Evolutionary conservation across 2,329 filamentous ascomycete species (phyloP).

Genomic region (Nemania serpens): DNA sequence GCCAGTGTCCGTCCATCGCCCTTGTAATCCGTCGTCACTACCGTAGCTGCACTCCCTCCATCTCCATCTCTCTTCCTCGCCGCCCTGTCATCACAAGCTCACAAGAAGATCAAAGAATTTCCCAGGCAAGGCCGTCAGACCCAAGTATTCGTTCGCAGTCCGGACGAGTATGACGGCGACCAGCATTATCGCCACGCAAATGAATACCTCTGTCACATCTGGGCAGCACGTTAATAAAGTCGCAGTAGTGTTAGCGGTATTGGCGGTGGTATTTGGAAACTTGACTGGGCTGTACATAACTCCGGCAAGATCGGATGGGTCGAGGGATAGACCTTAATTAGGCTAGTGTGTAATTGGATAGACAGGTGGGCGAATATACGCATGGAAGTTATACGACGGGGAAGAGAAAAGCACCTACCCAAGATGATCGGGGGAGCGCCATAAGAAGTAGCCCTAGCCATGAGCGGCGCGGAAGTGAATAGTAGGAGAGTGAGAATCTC

Average conservation of each 20-base stretch:
- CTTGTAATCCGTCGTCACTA: no score
- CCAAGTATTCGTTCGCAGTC: not conserved
- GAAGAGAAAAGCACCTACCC: not conserved
- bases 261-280: no score
- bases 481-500: not conserved
- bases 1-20: no score
- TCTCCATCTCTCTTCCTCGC: no score
- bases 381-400: no score
- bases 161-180: not conserved
- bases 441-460: not conserved
- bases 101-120: not conserved
- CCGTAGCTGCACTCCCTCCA: not conserved
- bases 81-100: not conserved
- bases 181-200: not conserved
- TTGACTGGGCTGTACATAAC: no score
- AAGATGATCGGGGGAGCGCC: not conserved
- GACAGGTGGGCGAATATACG: not conserved
- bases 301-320: no score
- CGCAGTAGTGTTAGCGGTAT: no score
- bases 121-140: not conserved
- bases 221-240: not conserved
- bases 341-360: no score
- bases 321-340: no score
- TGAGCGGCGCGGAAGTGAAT: not conserved
- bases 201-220: not conserved